Conservation (phyloP, 164 flowering plant genomes). For the Tinospora cordifolia region DNA sequence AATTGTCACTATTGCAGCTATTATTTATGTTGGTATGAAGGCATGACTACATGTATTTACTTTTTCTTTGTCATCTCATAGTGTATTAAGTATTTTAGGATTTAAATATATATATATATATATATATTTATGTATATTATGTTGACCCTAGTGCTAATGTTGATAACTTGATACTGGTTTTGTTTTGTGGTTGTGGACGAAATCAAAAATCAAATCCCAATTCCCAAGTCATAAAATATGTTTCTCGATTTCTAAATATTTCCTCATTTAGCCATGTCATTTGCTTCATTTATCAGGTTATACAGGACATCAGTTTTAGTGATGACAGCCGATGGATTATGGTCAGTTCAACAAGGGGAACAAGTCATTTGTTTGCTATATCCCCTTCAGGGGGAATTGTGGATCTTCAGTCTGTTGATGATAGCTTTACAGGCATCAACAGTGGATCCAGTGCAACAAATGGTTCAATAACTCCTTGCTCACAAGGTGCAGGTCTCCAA, state of each 20-base stretch:
- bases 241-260: neutral
- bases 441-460: conserved; percentile 20
- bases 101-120: too few relatives aligned
- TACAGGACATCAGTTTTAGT: conserved; percentile 80
- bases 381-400: conserved; percentile 50
- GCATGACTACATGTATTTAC: neutral
- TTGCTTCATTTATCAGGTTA: conserved; percentile 38
- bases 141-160: neutral
- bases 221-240: neutral
- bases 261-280: neutral
- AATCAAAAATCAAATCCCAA: neutral
- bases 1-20: conserved; percentile 11
- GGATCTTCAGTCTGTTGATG: conserved; percentile 27
- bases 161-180: neutral
- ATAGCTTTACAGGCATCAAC: conserved; percentile 15
- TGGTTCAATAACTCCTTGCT: conserved; percentile 24
- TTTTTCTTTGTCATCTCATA: neutral
- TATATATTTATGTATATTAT: neutral
- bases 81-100: neutral
- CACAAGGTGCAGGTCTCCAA: conserved; percentile 25
- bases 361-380: conserved; percentile 68
- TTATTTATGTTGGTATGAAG: too few relatives aligned
- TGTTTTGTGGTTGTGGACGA: neutral
- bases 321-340: conserved; percentile 66
- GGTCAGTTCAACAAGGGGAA: conserved; percentile 75